Evolutionary conservation across 2,329 filamentous ascomycete genomes (phyloP).

Genomic region (Coleophoma eucalyptorum): DNA sequence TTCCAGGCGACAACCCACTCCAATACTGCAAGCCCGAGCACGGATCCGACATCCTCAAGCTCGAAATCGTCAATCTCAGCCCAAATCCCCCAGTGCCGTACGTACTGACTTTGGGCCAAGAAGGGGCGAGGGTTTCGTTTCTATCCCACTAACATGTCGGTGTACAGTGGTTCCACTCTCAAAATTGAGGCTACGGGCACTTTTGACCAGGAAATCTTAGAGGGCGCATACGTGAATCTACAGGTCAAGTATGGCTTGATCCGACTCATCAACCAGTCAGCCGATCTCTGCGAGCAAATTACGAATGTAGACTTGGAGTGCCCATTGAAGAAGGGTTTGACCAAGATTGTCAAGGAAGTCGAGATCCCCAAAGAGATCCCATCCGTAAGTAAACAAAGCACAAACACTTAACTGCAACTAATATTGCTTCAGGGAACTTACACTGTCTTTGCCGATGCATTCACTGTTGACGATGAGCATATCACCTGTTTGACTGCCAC

Average conservation of each 20-base stretch:
- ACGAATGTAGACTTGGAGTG: slow-evolving; percentile 85
- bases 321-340: slow-evolving; percentile 76
- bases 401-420: slow-evolving; percentile 9
- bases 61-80: slow-evolving; percentile 73
- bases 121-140: too few species aligned
- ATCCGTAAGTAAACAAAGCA: slow-evolving; percentile 57
- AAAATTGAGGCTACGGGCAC: slow-evolving; percentile 74
- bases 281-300: slow-evolving; percentile 86
- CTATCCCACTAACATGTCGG: too few species aligned
- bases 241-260: slow-evolving; percentile 95
- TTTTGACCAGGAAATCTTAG: slow-evolving; percentile 67
- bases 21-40: slow-evolving; percentile 69
- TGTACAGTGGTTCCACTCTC: slow-evolving; percentile 68
- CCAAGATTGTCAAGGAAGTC: slow-evolving; percentile 74
- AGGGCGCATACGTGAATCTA: slow-evolving; percentile 78
- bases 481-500: slow-evolving; percentile 85
- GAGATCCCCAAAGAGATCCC: slow-evolving; percentile 84
- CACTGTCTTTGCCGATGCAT: slow-evolving; percentile 82
- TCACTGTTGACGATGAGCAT: slow-evolving; percentile 64
- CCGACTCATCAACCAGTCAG: slow-evolving; percentile 74
- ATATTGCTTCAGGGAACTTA: slow-evolving; percentile 69
- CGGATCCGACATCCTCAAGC: slow-evolving; percentile 64
- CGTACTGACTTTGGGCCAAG: slow-evolving; percentile 30
- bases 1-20: slow-evolving; percentile 75
- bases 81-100: slow-evolving; percentile 90